Conservation (phyloP, 1,284 basidiomycete genomes). For the Malassezia pachydermatis region DNA sequence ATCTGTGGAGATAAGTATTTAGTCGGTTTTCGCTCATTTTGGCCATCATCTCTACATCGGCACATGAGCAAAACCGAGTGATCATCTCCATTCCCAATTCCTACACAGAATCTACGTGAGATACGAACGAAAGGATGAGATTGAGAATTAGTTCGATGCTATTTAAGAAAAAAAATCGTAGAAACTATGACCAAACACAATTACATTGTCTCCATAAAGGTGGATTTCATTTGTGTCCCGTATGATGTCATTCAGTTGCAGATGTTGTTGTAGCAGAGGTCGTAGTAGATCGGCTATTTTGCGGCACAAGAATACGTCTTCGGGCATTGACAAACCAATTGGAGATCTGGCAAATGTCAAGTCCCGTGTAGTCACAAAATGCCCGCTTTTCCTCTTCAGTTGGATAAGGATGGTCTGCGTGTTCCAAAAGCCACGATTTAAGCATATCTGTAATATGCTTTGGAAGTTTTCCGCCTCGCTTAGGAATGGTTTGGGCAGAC, state of each 20-base stretch:
- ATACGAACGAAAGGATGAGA: too few species aligned
- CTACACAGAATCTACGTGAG: too few species aligned
- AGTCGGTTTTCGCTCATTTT: too few species aligned
- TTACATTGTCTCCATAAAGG: neutral
- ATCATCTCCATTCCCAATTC: too few species aligned
- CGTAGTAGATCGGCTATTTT: neutral
- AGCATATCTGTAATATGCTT: constrained; percentile 80
- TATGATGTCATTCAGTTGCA: too few species aligned
- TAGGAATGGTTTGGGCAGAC: neutral
- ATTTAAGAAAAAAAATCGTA: neutral
- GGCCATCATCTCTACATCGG: too few species aligned
- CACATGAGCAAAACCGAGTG: too few species aligned
- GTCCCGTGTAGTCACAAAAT: constrained; percentile 68
- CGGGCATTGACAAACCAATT: constrained; percentile 46
- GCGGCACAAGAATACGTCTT: constrained; percentile 33
- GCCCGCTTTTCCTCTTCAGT: constrained; percentile 82
- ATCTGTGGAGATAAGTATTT: too few species aligned
- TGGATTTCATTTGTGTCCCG: neutral
- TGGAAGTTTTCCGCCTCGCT: constrained; percentile 68
- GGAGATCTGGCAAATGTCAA: constrained; percentile 70
- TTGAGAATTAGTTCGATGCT: too few species aligned
- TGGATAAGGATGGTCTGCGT: constrained; percentile 78
- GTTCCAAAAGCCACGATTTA: constrained; percentile 78
- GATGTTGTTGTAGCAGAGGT: neutral
- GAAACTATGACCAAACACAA: neutral